Conservation (phyloP, 2,329 filamentous ascomycete genomes). For the Apiospora saccharicola region DNA sequence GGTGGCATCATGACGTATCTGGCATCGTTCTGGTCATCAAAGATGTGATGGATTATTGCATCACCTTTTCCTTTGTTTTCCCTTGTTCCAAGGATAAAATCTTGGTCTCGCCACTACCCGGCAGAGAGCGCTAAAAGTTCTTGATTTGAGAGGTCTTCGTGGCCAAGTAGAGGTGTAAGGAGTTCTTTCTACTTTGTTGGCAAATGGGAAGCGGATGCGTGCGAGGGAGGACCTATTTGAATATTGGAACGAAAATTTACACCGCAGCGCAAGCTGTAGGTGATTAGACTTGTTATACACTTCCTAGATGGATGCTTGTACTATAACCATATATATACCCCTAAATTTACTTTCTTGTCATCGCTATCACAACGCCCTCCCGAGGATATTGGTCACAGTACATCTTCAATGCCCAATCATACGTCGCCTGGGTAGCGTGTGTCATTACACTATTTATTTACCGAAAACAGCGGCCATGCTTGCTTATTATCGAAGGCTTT, state of each 20-base stretch:
- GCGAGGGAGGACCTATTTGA: neutral
- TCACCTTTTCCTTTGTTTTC: neutral
- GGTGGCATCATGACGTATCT: slow-evolving; percentile 34
- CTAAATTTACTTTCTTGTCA: slow-evolving; percentile 14
- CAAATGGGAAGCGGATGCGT: neutral
- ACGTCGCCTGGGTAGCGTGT: neutral
- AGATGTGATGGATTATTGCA: neutral
- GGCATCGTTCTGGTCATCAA: slow-evolving; percentile 34
- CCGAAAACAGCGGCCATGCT: neutral
- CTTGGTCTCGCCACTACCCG: neutral
- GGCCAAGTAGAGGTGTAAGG: neutral
- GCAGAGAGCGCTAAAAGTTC: neutral
- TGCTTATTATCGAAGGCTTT: neutral
- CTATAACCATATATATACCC: slow-evolving; percentile 22
- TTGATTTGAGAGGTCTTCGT: neutral
- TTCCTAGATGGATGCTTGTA: slow-evolving; percentile 23
- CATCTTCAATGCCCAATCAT: neutral
- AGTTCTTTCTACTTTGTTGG: neutral
- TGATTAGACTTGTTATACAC: slow-evolving; percentile 15
- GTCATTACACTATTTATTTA: neutral
- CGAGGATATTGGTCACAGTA: neutral
- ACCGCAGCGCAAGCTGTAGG: neutral
- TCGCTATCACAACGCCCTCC: slow-evolving; percentile 1
- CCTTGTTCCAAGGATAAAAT: neutral
- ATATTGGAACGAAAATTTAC: slow-evolving; percentile 5